Percentiles rank a stretch among this genome's conserved stretches.
Conservation (phyloP, 768 basidiomycete genomes). For the Cystofilobasidium macerans region DNA sequence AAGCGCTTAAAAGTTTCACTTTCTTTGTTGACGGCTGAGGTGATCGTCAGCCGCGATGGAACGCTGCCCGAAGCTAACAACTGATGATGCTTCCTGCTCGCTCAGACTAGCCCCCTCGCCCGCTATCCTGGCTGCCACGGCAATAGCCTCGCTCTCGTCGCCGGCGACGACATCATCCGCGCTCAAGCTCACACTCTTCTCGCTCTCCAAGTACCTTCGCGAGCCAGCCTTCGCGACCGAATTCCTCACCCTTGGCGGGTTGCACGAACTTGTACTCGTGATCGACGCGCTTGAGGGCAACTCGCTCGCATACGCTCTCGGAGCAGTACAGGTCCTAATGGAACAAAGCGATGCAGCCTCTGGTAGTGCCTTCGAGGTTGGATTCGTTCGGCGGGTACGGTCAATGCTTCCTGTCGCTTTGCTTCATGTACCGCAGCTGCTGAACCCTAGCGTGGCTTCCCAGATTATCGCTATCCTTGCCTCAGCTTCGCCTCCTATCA, state of each 20-base stretch:
- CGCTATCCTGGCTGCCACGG: slow-evolving; percentile 39
- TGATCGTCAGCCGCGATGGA: no score
- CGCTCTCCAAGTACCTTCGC: slow-evolving; percentile 61
- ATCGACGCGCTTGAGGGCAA: slow-evolving; percentile 64
- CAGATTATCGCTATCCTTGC: slow-evolving; percentile 59
- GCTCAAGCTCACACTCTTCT: slow-evolving; percentile 59
- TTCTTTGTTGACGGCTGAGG: not conserved
- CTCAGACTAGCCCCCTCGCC: slow-evolving; percentile 68
- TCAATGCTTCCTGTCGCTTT: not conserved
- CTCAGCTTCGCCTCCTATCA: slow-evolving; percentile 64
- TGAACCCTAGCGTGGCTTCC: not conserved
- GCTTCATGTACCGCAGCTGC: not conserved
- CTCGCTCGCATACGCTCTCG: slow-evolving; percentile 73
- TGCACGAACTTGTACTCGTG: slow-evolving; percentile 57
- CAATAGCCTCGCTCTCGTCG: slow-evolving; percentile 8
- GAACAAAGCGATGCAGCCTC: slow-evolving; percentile 67
- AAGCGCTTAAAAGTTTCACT: not conserved
- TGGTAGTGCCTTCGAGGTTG: slow-evolving; percentile 53
- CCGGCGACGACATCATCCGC: slow-evolving; percentile 30
- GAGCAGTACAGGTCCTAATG: slow-evolving; percentile 78
- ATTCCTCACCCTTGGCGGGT: slow-evolving; percentile 63
- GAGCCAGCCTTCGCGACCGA: slow-evolving; percentile 56
- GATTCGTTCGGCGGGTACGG: slow-evolving; percentile 48
- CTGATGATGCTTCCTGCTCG: not conserved
- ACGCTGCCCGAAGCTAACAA: no score